These are phyloP conservation scores for Umbelopsis sp. DNA, from an alignment of 192 early-diverging fungal species.

Conservation along the genomic window DNA sequence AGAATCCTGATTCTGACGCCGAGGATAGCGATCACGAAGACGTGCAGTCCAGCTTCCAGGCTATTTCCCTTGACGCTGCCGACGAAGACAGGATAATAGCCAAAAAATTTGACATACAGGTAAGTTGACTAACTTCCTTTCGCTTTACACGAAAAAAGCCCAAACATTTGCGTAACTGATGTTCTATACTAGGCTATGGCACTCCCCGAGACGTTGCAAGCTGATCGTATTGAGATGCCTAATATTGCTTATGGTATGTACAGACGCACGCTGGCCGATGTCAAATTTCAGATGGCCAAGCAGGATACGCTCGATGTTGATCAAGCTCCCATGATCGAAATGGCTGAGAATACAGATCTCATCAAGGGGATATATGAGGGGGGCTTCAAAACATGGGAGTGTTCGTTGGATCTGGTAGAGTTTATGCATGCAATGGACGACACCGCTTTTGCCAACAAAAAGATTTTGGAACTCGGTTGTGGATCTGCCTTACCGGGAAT, in stretches of 20 bases:
- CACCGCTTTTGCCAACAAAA: slow-evolving; percentile 42
- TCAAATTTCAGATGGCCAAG: slow-evolving; percentile 82
- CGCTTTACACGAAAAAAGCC: too few relatives aligned
- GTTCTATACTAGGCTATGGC: slow-evolving; percentile 21
- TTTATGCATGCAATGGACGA: slow-evolving; percentile 54
- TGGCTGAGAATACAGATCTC: slow-evolving; percentile 68
- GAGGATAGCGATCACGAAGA: slow-evolving; percentile 32
- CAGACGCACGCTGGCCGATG: slow-evolving; percentile 76
- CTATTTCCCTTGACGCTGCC: slow-evolving; percentile 20
- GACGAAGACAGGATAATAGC: slow-evolving; percentile 21
- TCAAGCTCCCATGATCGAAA: slow-evolving; percentile 40
- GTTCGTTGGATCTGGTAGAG: slow-evolving; percentile 82
- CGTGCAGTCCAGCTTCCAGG: slow-evolving; percentile 26
- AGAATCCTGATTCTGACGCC: slow-evolving; percentile 37
- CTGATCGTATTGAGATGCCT: slow-evolving; percentile 31
- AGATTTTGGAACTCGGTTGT: slow-evolving; percentile 77
- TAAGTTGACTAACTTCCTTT: not conserved
- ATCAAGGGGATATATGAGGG: slow-evolving; percentile 93
- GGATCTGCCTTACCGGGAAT: slow-evolving; percentile 88
- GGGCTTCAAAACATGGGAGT: slow-evolving; percentile 98
- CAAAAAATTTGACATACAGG: slow-evolving; percentile 33
- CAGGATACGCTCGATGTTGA: slow-evolving; percentile 65
- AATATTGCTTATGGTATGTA: slow-evolving; percentile 46
- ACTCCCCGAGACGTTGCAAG: slow-evolving; percentile 34
- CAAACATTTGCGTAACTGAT: too few relatives aligned